phyloP scores from a whole-genome alignment of 768 basidiomycete genomes.

The Amanita muscaria region DNA sequence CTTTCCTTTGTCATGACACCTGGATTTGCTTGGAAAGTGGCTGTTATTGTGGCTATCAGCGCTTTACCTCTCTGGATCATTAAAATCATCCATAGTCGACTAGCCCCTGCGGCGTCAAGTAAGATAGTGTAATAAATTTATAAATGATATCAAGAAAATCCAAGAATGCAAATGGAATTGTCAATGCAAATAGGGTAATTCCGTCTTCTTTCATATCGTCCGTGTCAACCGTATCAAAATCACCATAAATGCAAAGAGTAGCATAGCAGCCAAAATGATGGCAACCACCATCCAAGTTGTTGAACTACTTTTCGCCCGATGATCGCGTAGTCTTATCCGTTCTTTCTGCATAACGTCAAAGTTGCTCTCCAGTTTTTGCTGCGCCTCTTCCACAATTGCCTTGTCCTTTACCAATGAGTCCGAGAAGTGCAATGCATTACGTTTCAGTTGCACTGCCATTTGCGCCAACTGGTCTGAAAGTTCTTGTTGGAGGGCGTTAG shows the following conservation, averaged over 20 bases:
- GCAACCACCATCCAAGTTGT: slow-evolving; percentile 68
- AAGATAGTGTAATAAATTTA: slow-evolving; percentile 56
- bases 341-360: slow-evolving; percentile 60
- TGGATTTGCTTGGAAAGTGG: slow-evolving; percentile 90
- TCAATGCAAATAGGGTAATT: too few species aligned
- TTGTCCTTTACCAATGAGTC: slow-evolving; percentile 67
- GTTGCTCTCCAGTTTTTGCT: slow-evolving; percentile 69
- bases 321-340: slow-evolving; percentile 49
- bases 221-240: slow-evolving; percentile 51
- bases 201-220: neutral
- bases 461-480: slow-evolving; percentile 65
- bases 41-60: slow-evolving; percentile 90
- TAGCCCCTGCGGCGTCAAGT: slow-evolving; percentile 90
- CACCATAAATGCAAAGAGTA: slow-evolving; percentile 67
- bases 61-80: slow-evolving; percentile 87
- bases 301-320: slow-evolving; percentile 52
- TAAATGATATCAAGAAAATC: neutral
- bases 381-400: slow-evolving; percentile 53
- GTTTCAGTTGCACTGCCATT: slow-evolving; percentile 85
- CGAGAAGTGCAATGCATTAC: slow-evolving; percentile 76
- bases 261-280: slow-evolving; percentile 53
- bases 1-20: slow-evolving; percentile 84
- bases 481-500: slow-evolving; percentile 62
- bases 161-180: neutral
- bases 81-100: slow-evolving; percentile 75